These are phyloP conservation scores for Wickerhamomyces sp. DNA, from an alignment of 1,139 yeast genomes.

Conservation along the genomic window DNA sequence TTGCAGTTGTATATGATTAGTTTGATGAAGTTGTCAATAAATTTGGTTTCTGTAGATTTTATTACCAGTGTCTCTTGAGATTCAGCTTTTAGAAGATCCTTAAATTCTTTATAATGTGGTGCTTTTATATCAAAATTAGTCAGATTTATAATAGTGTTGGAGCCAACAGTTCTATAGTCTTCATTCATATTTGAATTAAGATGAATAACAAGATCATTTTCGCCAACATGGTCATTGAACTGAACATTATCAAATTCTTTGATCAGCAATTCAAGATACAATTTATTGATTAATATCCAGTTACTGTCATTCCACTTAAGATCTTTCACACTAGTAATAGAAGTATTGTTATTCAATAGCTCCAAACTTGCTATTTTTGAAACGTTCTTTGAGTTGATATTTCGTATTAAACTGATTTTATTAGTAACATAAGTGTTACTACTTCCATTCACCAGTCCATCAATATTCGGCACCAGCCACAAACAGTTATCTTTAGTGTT, in stretches of 20 bases:
- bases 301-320: conserved; percentile 13
- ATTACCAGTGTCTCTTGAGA: not conserved
- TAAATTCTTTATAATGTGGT: conserved; percentile 1
- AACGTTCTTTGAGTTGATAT: conserved; percentile 5
- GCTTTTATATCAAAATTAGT: conserved; percentile 1
- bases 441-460: conserved; percentile 5
- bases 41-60: not conserved
- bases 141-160: not conserved
- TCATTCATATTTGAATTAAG: not conserved
- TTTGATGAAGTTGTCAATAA: conserved; percentile 11
- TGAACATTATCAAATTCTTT: not conserved
- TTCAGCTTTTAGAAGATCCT: not conserved
- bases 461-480: conserved; percentile 18
- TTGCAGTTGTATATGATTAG: conserved; percentile 7
- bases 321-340: conserved; percentile 6
- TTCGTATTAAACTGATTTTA: not conserved
- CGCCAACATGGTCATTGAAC: not conserved
- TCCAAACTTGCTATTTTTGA: conserved; percentile 15
- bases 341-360: conserved; percentile 7
- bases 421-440: conserved; percentile 13
- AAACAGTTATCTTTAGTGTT: conserved; percentile 4
- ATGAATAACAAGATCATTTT: conserved; percentile 1
- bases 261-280: conserved; percentile 9
- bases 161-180: not conserved
- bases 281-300: conserved; percentile 7